Base-by-base conservation (phyloP, 352 stramenopile genomes). In the Globisporangium sylvaticum region DNA sequence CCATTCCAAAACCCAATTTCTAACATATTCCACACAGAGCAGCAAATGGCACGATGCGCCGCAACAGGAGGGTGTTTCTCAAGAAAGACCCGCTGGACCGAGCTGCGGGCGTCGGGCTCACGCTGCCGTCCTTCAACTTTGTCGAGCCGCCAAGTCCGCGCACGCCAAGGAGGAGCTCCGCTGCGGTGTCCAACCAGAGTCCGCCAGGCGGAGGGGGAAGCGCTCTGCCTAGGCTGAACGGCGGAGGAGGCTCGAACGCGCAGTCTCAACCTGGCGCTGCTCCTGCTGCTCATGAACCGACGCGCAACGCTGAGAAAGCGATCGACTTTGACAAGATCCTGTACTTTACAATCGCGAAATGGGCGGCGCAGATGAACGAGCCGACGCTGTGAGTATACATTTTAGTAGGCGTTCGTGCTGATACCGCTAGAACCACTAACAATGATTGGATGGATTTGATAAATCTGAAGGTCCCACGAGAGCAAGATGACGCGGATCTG, bases 71-170 rank as follows among this genome's bases (percentile, higher is more conserved):
- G 15, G 31, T n/a, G 25, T 44, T 60, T 32, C 29, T 68, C 27
- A 53, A 44, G 32, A 42, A 62, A 9, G 64, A 71, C 6, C 52
- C 54, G 31, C 32, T 84, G 24, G 58, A 73, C 15, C 57, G 63
- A 4, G 70, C 74, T 8, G 74, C 69, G 18, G 77, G 66, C 46
- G 53, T 87, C 54, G 74, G 69, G 2, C 31, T 77, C 32, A 68
- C 57, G 31, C 66, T 91, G 53, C 83, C 80, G 25, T 74, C 71
- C 29, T 91, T 91, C 69, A 91, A 91, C 57, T 90, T 90, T 61
- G 73, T 91, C 53, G 81, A 90, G 62, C 60, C 68, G 42, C 73
- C 72, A 58, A 34, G 34, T 3, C 58, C 58, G 3, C 62, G 64
- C n/a, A 44, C 56, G 2, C 29, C 59, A 3, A 55, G 31, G 3